A percentile compares a stretch with the other conserved stretches of the same genome.
phyloP scores from a whole-genome alignment of 2,329 filamentous ascomycete genomes.

The Colletotrichum musicola region DNA sequence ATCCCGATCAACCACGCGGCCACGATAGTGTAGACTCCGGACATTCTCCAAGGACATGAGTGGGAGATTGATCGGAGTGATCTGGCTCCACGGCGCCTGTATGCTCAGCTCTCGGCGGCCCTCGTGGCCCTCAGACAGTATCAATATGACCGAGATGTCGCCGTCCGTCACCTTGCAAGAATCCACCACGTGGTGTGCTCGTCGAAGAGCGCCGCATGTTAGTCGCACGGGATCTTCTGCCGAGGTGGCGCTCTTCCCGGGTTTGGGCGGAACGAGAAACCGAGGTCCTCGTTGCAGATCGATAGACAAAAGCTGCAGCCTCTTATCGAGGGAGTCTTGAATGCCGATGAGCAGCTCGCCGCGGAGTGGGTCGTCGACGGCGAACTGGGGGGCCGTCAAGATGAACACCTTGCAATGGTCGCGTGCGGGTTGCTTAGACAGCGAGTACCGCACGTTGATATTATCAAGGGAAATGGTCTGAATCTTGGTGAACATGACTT shows the following conservation, averaged over 20 bases:
- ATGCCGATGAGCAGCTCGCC: conserved; percentile 75
- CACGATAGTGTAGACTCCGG: conserved; percentile 69
- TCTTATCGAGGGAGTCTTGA: conserved; percentile 76
- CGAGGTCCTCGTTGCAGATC: conserved; percentile 52
- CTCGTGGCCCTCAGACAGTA: conserved; percentile 74
- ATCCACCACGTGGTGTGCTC: conserved; percentile 77
- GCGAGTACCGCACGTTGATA: conserved; percentile 71
- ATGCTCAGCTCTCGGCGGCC: conserved; percentile 76
- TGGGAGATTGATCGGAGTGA: conserved; percentile 76
- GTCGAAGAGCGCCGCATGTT: conserved; percentile 63
- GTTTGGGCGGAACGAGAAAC: conserved; percentile 40
- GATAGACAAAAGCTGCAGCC: conserved; percentile 75
- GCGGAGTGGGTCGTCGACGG: conserved; percentile 64
- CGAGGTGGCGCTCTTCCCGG: conserved; percentile 43
- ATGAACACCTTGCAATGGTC: conserved; percentile 75
- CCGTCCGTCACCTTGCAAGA: conserved; percentile 79
- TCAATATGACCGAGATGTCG: conserved; percentile 75
- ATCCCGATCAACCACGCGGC: conserved; percentile 66
- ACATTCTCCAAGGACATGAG: conserved; percentile 70
- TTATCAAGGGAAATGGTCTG: conserved; percentile 75
- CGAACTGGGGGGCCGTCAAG: conserved; percentile 70
- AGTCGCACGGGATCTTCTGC: conserved; percentile 55
- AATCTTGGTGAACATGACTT: conserved; percentile 79
- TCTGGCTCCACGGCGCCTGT: conserved; percentile 80
- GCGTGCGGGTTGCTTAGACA: conserved; percentile 64